Evolutionary conservation across 139 green algal species (phyloP).

Genomic region (Volvox reticuliferus): DNA sequence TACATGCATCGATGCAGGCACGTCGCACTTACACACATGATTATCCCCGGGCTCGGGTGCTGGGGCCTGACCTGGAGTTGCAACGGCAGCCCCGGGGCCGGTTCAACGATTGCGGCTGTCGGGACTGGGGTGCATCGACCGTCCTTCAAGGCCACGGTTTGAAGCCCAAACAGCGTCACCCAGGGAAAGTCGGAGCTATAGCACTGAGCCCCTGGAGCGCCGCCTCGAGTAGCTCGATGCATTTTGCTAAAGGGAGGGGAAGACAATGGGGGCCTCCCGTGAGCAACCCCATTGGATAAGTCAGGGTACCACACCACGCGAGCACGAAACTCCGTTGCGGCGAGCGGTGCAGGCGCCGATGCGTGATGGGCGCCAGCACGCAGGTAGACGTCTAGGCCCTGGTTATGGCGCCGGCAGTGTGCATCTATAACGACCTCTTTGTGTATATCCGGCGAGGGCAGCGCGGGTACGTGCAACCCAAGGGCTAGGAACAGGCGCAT

Average conservation of each 20-base stretch:
- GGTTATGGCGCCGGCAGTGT: background rate
- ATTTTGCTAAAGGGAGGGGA: too few relatives aligned
- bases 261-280: too few relatives aligned
- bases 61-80: background rate
- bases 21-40: too few relatives aligned
- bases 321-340: background rate
- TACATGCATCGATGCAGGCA: too few relatives aligned
- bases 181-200: too few relatives aligned
- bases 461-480: background rate
- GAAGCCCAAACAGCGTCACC: too few relatives aligned
- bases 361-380: background rate
- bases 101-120: background rate
- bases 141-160: too few relatives aligned
- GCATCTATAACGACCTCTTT: background rate
- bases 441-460: background rate
- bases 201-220: too few relatives aligned
- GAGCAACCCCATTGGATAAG: background rate
- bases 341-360: too few relatives aligned
- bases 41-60: too few relatives aligned
- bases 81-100: background rate
- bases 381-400: background rate
- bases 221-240: too few relatives aligned
- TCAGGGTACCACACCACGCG: background rate
- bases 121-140: background rate
- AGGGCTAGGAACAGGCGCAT: background rate